These are phyloP conservation scores for Sphagnum magellanicum DNA, from an alignment of 228 moss, liverwort and hornwort genomes.

Conservation along the genomic window DNA sequence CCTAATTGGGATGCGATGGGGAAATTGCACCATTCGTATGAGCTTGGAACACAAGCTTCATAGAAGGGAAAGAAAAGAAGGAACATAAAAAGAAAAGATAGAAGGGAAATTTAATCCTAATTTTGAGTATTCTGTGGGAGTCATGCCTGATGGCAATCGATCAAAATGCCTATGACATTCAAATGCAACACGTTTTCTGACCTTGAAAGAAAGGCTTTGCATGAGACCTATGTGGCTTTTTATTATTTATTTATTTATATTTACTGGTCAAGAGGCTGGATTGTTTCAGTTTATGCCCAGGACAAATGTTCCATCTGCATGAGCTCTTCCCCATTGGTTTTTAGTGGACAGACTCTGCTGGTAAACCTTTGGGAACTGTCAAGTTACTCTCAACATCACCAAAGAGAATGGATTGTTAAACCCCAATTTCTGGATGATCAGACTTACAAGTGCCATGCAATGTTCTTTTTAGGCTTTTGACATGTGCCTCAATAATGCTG, in stretches of 20 bases:
- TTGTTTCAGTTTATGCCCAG: neutral
- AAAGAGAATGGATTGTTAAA: neutral
- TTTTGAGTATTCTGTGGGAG: neutral
- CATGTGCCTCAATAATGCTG: too few relatives aligned
- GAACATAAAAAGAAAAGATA: too few relatives aligned
- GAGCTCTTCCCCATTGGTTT: neutral
- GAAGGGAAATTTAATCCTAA: neutral
- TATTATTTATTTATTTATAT: neutral
- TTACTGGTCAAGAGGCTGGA: neutral
- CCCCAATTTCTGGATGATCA: too few relatives aligned
- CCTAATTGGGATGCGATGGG: too few relatives aligned
- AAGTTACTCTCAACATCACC: neutral
- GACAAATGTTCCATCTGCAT: neutral
- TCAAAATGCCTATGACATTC: neutral
- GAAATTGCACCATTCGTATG: too few relatives aligned
- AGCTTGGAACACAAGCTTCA: too few relatives aligned
- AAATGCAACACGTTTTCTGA: neutral
- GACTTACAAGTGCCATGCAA: too few relatives aligned
- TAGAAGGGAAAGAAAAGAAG: too few relatives aligned
- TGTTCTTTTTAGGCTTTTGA: too few relatives aligned
- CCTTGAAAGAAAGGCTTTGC: neutral
- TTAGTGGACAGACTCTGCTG: neutral
- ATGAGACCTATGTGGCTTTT: neutral
- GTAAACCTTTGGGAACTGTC: too few relatives aligned
- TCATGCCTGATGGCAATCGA: neutral